These are phyloP conservation scores for Talaromyces sp. DNA, from an alignment of 2,329 filamentous ascomycete species.

Conservation along the genomic window DNA sequence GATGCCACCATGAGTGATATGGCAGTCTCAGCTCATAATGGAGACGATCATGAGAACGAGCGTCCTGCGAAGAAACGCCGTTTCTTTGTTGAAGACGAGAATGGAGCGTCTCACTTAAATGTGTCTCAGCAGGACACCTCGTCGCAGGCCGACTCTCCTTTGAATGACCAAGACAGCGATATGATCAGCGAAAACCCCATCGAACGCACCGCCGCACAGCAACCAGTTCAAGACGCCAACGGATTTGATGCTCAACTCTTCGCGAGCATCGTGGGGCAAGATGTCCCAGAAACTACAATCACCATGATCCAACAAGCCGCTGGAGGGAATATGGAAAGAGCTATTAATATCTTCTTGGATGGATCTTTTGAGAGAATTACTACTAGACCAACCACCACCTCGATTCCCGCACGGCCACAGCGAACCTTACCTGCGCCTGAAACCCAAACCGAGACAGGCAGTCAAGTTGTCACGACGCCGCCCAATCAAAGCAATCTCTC, in stretches of 20 bases:
- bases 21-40: slow-evolving; percentile 30
- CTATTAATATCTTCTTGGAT: slow-evolving; percentile 64
- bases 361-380: slow-evolving; percentile 55
- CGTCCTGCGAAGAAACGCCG: slow-evolving; percentile 60
- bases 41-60: slow-evolving; percentile 36
- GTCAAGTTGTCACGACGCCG: no score
- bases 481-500: not conserved
- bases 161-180: not conserved
- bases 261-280: slow-evolving; percentile 56
- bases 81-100: slow-evolving; percentile 57
- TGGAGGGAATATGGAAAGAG: slow-evolving; percentile 55
- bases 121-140: not conserved
- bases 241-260: slow-evolving; percentile 57
- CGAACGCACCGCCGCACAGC: not conserved
- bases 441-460: not conserved
- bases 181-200: not conserved
- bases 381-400: not conserved
- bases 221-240: slow-evolving; percentile 19
- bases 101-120: slow-evolving; percentile 21
- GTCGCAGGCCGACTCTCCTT: not conserved
- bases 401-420: not conserved
- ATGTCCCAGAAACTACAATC: slow-evolving; percentile 46
- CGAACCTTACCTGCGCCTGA: not conserved
- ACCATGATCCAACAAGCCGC: slow-evolving; percentile 49
- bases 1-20: slow-evolving; percentile 32